These are phyloP conservation scores for Talaromyces sp. DNA, from an alignment of 2,329 filamentous ascomycete genomes.

Conservation along the genomic window DNA sequence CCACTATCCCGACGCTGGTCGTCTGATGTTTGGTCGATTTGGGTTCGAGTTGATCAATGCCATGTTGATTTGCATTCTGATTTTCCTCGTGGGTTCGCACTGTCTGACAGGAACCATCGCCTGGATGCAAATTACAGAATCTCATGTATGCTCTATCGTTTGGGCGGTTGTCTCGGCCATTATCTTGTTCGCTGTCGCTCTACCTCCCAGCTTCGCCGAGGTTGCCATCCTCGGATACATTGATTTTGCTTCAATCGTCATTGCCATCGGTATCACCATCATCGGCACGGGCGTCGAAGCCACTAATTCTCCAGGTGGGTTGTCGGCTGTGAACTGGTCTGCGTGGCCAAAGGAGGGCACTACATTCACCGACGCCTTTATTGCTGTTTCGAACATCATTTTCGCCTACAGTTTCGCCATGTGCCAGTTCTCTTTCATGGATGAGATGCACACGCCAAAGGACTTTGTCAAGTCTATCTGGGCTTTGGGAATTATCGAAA, in stretches of 20 bases:
- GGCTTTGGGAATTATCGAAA: conserved; percentile 32
- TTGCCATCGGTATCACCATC: conserved; percentile 35
- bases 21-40: conserved; percentile 41
- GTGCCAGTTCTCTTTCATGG: conserved; percentile 35
- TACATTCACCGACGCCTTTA: conserved; percentile 35
- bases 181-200: conserved; percentile 32
- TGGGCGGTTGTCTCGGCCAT: conserved; percentile 45
- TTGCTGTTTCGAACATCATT: conserved; percentile 36
- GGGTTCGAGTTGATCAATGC: conserved; percentile 43
- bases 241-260: conserved; percentile 36
- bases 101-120: conserved; percentile 47
- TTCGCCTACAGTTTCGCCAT: conserved; percentile 47
- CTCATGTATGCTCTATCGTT: conserved; percentile 39
- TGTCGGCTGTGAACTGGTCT: conserved; percentile 21
- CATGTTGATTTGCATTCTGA: conserved; percentile 44
- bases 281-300: conserved; percentile 33
- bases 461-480: conserved; percentile 41
- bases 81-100: conserved; percentile 45
- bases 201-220: conserved; percentile 37
- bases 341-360: conserved; percentile 28
- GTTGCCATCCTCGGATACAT: conserved; percentile 39
- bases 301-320: conserved; percentile 25
- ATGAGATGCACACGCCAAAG: conserved; percentile 34
- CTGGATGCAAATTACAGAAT: conserved; percentile 39
- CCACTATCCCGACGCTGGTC: conserved; percentile 46